Base-by-base conservation (phyloP, 2,329 filamentous ascomycete species). In the Penicillium sp. region DNA sequence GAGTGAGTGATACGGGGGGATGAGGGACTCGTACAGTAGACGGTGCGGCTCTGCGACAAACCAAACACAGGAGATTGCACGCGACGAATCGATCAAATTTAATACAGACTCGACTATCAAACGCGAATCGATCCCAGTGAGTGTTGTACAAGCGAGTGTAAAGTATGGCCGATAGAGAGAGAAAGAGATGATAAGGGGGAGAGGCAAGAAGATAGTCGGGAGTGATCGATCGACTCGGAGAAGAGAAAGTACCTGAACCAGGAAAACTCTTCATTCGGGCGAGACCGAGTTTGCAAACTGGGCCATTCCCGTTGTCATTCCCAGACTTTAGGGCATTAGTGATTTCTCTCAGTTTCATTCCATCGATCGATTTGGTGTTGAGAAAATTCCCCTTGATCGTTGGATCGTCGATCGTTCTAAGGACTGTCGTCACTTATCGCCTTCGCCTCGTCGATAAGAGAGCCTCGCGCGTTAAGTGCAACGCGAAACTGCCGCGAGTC, bases 391-490 rank as follows among this genome's bases (percentile, higher is more conserved):
- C 12, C 37, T 12, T 21, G 13, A 4, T 30, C 4, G 24, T 43
- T n/a, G n/a, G n/a, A n/a, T n/a, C n/a, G n/a, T n/a, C 43, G 30
- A 46, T 32, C 17, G 8, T 17, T 41, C 9, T n/a, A n/a, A n/a
- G n/a, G n/a, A 43, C 17, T 26, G 24, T 34, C 26, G 15, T 34
- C 39, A 54, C 54, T 52, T 54, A 58, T 54, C 54, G 51, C 24
- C 2, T 17, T n/a, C n/a, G 9, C 13, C 9, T 40, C 10, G 12
- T 41, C 46, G 56, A 61, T 60, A 62, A 61, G 59, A 56, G 23
- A 43, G 52, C n/a, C n/a, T n/a, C n/a, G 59, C 70, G 70, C 69
- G 70, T 72, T 63, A 72, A 72, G 68, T 72, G 68, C 63, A 72
- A 73, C 70, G 67, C 70, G 70, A 73, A 71, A 70, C 58, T 61